phyloP scores from a whole-genome alignment of 1,139 yeast genomes.

The Diutina catenulata region DNA sequence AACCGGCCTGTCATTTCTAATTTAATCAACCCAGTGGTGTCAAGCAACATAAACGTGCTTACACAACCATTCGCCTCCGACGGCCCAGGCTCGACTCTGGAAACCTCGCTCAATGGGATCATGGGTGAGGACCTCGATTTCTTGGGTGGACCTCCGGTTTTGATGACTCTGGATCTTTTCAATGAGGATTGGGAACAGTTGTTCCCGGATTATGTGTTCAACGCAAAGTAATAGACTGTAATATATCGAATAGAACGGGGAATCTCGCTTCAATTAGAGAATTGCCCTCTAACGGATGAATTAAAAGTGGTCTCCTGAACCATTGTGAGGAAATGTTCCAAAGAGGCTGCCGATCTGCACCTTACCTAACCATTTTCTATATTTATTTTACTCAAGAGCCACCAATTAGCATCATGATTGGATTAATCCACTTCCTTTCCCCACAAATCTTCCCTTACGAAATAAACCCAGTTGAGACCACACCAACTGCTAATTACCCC shows the following conservation, averaged over 20 bases:
- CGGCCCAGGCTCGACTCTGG: no score
- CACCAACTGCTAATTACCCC: constrained; percentile 87
- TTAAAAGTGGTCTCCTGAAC: no score
- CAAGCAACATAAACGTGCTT: background rate
- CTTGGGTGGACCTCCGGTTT: constrained; percentile 42
- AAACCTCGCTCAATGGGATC: no score
- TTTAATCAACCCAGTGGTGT: constrained; percentile 3
- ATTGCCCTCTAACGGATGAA: background rate
- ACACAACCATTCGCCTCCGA: background rate
- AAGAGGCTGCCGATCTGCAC: background rate
- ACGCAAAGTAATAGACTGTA: background rate
- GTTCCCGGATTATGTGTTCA: constrained; percentile 12
- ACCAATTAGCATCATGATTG: background rate
- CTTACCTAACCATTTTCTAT: background rate
- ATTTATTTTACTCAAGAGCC: background rate
- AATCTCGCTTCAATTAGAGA: no score
- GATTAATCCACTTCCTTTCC: constrained; percentile 3
- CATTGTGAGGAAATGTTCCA: background rate
- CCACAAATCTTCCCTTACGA: constrained; percentile 66
- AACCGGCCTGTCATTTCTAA: background rate
- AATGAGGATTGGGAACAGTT: constrained; percentile 41
- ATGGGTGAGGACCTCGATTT: constrained; percentile 18
- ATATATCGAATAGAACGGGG: no score
- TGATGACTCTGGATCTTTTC: constrained; percentile 40
- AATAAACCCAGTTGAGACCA: constrained; percentile 79